phyloP scores from a whole-genome alignment of 352 stramenopile species.

The Pythium dissotocum region DNA sequence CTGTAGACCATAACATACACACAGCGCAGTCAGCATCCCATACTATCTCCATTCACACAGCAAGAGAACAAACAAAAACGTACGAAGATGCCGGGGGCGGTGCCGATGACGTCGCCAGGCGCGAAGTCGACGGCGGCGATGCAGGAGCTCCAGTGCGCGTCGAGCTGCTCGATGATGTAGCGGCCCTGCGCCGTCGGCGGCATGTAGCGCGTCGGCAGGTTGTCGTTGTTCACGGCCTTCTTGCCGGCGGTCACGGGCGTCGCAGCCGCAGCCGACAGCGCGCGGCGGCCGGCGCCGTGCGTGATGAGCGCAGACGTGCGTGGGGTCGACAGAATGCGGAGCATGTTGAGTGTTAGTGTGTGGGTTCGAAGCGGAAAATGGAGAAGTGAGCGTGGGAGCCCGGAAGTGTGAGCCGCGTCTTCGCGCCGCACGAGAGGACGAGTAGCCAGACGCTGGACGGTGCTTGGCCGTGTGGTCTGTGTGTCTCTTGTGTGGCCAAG shows the following conservation, averaged over 20 bases:
- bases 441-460: neutral
- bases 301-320: neutral
- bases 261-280: slow-evolving; percentile 40
- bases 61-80: slow-evolving; percentile 13
- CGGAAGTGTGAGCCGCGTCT: neutral
- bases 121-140: slow-evolving; percentile 70
- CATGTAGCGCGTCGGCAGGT: slow-evolving; percentile 50
- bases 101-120: slow-evolving; percentile 67
- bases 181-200: slow-evolving; percentile 57
- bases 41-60: neutral
- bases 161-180: slow-evolving; percentile 72
- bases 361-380: neutral
- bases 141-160: slow-evolving; percentile 71
- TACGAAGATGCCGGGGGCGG: slow-evolving; percentile 69
- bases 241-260: slow-evolving; percentile 32
- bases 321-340: slow-evolving; percentile 24
- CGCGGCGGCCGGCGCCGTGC: slow-evolving; percentile 32
- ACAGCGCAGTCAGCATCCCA: neutral
- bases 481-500: neutral
- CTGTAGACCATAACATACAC: slow-evolving; percentile 11
- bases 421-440: neutral
- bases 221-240: slow-evolving; percentile 16
- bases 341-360: slow-evolving; percentile 9
- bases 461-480: neutral
- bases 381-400: neutral